Evolutionary conservation across 305 asterid species (phyloP).

Genomic region (Fraxinus ornus): DNA sequence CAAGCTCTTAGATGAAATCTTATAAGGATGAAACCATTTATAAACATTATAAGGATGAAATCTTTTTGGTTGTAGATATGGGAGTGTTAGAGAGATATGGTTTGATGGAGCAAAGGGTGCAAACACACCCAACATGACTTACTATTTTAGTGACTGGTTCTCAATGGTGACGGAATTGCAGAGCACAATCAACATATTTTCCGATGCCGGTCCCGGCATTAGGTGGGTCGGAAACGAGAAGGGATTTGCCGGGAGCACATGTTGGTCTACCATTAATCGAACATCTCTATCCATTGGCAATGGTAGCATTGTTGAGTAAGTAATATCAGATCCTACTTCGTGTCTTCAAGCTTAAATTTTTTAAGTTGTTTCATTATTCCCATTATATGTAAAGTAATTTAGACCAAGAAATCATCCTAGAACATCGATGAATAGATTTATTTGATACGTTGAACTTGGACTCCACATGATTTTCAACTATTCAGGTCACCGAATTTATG

Average conservation of each 20-base stretch:
- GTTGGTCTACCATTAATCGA: constrained; percentile 88
- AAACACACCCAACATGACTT: constrained; percentile 73
- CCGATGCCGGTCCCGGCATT: constrained; percentile 86
- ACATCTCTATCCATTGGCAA: constrained; percentile 76
- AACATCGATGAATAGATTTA: neutral
- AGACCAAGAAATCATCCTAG: neutral
- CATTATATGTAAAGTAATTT: no score
- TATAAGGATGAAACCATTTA: neutral
- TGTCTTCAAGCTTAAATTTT: neutral
- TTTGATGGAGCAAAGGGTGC: constrained; percentile 93
- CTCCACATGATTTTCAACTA: neutral
- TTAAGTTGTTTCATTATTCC: no score
- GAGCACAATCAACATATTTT: constrained; percentile 76
- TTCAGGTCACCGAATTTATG: neutral
- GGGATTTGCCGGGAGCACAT: constrained; percentile 73
- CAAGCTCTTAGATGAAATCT: neutral
- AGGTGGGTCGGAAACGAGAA: constrained; percentile 91
- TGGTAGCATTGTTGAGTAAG: constrained; percentile 52
- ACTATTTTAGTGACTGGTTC: constrained; percentile 80
- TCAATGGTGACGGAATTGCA: constrained; percentile 82
- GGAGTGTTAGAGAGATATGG: constrained; percentile 79
- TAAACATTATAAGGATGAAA: neutral
- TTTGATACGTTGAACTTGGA: neutral
- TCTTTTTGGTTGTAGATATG: constrained; percentile 46
- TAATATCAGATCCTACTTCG: neutral